phyloP scores from a whole-genome alignment of 192 early-diverging fungal species.

The Backusella mclennaniae region DNA sequence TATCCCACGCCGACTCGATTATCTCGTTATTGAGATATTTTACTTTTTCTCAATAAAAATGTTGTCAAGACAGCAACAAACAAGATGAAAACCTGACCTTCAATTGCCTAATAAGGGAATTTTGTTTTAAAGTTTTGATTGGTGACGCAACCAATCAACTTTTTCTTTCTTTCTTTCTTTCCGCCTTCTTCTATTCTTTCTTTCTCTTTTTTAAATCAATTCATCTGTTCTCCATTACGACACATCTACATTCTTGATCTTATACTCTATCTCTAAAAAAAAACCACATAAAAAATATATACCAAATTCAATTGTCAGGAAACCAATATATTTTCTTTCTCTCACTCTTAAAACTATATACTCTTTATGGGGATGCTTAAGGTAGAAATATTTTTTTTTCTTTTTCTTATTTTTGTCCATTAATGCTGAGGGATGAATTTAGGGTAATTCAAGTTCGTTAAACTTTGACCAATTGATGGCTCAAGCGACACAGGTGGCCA shows the following conservation, averaged over 20 bases:
- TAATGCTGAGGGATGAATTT: background rate
- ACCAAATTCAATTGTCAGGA: background rate
- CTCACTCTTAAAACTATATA: background rate
- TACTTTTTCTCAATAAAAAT: background rate
- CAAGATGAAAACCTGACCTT: background rate
- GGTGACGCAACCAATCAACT: background rate
- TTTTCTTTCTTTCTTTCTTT: background rate
- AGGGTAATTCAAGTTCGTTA: slow-evolving; percentile 11
- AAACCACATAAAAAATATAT: background rate
- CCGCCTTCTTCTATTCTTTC: background rate
- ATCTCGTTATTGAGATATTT: no score
- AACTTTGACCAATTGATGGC: slow-evolving; percentile 21
- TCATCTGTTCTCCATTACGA: background rate
- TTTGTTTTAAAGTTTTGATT: background rate
- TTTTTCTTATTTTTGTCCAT: background rate
- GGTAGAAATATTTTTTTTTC: background rate
- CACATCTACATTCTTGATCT: background rate
- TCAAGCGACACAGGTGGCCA: slow-evolving; percentile 20
- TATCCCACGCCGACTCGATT: no score
- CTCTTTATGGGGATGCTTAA: background rate
- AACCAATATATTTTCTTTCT: background rate
- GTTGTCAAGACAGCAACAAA: background rate
- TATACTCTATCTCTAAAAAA: background rate
- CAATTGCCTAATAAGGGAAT: background rate
- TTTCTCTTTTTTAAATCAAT: background rate